These are phyloP conservation scores for Bothia castanella DNA, from an alignment of 1,284 basidiomycete genomes.

Conservation along the genomic window DNA sequence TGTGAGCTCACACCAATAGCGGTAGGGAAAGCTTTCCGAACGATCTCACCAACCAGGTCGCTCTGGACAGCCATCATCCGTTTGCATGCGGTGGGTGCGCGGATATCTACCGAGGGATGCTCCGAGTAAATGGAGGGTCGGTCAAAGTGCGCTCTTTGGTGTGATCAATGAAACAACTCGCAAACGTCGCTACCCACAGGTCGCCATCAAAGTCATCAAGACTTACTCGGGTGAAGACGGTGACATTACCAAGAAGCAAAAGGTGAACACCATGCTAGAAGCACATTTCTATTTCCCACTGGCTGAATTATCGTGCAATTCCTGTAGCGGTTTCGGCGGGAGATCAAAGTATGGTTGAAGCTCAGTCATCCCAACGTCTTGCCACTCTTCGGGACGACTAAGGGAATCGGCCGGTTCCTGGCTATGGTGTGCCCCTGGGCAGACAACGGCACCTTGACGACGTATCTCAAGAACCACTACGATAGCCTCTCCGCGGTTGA, in stretches of 20 bases:
- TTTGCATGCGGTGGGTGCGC: constrained; percentile 14
- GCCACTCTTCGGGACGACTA: constrained; percentile 18
- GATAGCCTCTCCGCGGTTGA: neutral
- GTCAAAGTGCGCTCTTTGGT: neutral
- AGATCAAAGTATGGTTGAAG: constrained; percentile 21
- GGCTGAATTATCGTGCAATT: neutral
- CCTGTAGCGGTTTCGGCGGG: constrained; percentile 16
- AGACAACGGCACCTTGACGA: constrained; percentile 21
- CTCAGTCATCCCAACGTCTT: constrained; percentile 21
- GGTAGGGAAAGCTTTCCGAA: neutral
- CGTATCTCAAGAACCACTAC: constrained; percentile 14
- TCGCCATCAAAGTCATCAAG: constrained; percentile 21
- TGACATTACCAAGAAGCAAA: constrained; percentile 15
- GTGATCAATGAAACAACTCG: neutral
- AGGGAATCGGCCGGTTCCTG: constrained; percentile 22
- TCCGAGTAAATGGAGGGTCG: neutral
- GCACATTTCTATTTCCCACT: too few species aligned
- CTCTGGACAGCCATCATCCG: constrained; percentile 7
- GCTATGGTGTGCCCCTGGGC: constrained; percentile 27
- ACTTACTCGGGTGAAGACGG: constrained; percentile 8
- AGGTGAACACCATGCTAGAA: neutral
- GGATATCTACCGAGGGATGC: constrained; percentile 9
- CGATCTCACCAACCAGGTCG: constrained; percentile 9
- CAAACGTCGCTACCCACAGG: constrained; percentile 4
- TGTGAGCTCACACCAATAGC: too few species aligned